Base-by-base conservation (phyloP, 768 basidiomycete species). In the Galerina sulciceps region DNA sequence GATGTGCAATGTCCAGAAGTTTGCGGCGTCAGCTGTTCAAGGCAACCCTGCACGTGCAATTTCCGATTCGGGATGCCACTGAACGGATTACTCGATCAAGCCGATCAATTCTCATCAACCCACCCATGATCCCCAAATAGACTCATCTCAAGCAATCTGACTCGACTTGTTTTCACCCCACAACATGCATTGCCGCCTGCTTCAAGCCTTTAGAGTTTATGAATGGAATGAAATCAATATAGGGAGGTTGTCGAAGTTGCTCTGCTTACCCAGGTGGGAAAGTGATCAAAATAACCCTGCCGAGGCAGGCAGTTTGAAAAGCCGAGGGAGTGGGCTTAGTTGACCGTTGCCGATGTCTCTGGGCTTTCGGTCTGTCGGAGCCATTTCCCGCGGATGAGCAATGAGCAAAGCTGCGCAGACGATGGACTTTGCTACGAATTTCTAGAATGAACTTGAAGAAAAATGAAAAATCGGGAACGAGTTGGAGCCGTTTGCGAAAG, bases 11-110 rank as follows among this genome's bases (percentile, higher is more conserved):
- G 49, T 53, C 51, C 51, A 59, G 48, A 56, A 63, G 42, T 51
- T 49, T 57, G 57, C 41, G 41, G 46, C 62, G 64, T 66, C 69
- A 66, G 66, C 69, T 69, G 65, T 57, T 55, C 62, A 62, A 61
- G 55, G 47, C 64, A 55, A 43, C 36, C 18, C 60, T 20, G 62
- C 64, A 67, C 67, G 65, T 68, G 66, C 65, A 42, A 36, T 59
- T 54, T 59, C 57, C 51, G 52, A 57, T 66, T 46, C 52, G 45
- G 62, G 35, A 37, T 26, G 44, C 1, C 6, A 53, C 23, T 58
- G 31, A 38, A 49, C 15, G 35, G 41, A 48, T 54, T 57, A 51
- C 58, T 51, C 37, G 77, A 77, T 11, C 36, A 26, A 57, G 52
- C 65, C 65, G 62, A 64, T 64, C 62, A 58, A 40, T 47, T 60